Base-by-base conservation (phyloP, 331 rosid species). In the Quercus phellos region DNA sequence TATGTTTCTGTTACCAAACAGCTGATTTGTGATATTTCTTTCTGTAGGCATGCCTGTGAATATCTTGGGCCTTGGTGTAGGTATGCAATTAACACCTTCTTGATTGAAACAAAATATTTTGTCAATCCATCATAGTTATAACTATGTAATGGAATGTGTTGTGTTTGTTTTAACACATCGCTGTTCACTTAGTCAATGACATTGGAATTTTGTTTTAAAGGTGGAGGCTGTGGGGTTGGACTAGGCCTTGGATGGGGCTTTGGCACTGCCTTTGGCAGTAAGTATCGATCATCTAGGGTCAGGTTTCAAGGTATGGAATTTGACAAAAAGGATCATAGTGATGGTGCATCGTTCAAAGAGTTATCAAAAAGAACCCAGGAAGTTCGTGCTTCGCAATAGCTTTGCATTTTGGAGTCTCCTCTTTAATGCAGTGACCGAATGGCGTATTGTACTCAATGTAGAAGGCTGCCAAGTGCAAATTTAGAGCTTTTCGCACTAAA, bases 181-280 rank as follows among this genome's bases (percentile, higher is more conserved):
- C 42, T 34, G 42, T 6, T 34, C 42, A 8, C 46, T 8, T 38
- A 7, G 46, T 38, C 46, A 38, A 38, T 38, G 46, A 29, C 30
- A 5, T 32, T 79, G 70, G 21, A 17, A 56, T 72, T 76, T 79
- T 51, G 72, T 76, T 78, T 84, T 82, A 67, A 83, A 94, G 98
- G 99, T 76, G 99, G 99, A 80, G 99, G 98, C 70, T 95, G 99
- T 86, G 98, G 99, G 67, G 82, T 95, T 69, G 99, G 99, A 79
- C 83, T 95, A 55, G 99, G 99, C 84, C 98, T 95, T 77, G 99
- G 98, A 78, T 95, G 99, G 98, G 99, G 99, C 29, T 93, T 93
- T 76, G 98, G 99, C 69, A 85, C 90, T 77, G 99, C 97, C 4
- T 95, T 72, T 76, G 96, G 99, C 58, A 88, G 99, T 63, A 87